A percentile compares a stretch with the other conserved stretches of the same genome.
Evolutionary conservation across 164 flowering plant genomes (phyloP).

Genomic region (Nymphaea colorata): DNA sequence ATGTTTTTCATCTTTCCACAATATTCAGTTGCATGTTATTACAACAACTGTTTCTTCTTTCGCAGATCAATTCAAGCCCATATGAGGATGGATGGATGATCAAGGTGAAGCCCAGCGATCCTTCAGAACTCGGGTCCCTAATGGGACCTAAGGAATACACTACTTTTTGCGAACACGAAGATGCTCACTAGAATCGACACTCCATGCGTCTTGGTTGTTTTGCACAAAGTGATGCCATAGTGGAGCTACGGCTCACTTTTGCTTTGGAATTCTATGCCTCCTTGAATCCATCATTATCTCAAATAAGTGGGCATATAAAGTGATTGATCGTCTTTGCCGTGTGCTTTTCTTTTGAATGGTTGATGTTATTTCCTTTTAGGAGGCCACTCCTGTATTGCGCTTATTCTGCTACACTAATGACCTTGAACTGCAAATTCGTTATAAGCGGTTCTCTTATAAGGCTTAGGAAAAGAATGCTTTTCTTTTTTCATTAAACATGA

Average conservation of each 20-base stretch:
- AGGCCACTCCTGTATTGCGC: no score
- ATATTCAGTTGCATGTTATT: neutral
- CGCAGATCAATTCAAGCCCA: constrained; percentile 74
- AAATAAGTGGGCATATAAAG: no score
- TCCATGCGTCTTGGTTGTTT: neutral
- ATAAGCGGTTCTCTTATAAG: no score
- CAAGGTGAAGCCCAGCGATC: constrained; percentile 72
- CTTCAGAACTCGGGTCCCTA: constrained; percentile 59
- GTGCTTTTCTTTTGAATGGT: no score
- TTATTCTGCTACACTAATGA: no score
- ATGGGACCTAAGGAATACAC: constrained; percentile 72
- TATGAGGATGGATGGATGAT: constrained; percentile 98
- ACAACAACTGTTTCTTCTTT: neutral
- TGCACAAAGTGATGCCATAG: neutral
- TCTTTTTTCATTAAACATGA: no score
- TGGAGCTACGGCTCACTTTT: neutral
- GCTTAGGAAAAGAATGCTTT: no score
- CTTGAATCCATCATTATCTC: neutral
- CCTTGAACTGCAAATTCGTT: no score
- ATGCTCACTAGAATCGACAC: constrained; percentile 37
- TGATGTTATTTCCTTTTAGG: no score
- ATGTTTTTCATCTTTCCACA: neutral
- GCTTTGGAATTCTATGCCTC: neutral
- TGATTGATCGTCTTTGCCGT: no score
- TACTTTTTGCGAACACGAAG: constrained; percentile 93